Evolutionary conservation across 1,284 basidiomycete genomes (phyloP), one percentile per base, ranked within the genome.

Genomic region (Rugosomyces carneus): DNA sequence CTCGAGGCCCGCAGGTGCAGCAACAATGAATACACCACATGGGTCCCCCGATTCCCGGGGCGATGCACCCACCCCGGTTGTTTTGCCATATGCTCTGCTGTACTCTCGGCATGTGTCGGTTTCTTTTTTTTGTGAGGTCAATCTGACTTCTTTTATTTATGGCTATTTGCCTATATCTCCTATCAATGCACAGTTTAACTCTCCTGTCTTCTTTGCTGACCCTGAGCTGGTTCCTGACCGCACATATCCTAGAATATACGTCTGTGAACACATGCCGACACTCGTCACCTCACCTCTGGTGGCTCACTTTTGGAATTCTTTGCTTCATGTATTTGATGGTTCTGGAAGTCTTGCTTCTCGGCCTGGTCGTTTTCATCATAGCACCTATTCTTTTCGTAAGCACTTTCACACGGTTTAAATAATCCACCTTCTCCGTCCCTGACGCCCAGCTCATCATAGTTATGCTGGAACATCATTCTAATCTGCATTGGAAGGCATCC

Each of bases 221-320:
- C n/a, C 59, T 89, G 10, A 77, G 73, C 45, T 90, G 87, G 85
- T 89, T 89, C 58, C 59, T 89, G 13, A 80, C 79, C 15, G 83
- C 86, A 6, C 84, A 90, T 57, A 81, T 89, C 23, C 67, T 90
- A 47, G 74, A 80, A 49, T 89, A 88, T 56, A 84, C 82, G 10
- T 83, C 84, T 8, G 66, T 86, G 24, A 70, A 80, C 53, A 76
- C 78, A 9, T 90, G 87, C 51, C 80, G 86, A 16, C 63, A 71
- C 48, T 70, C 80, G 0, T 76, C 86, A 6, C 87, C 87, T 4
- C 82, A 89, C 54, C 65, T 90, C 26, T 90, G 87, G 87, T 90
- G 84, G 84, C 73, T 89, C 34, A 78, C 76, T 27, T 89, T 90
- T 60, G 80, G 76, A 29, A 79, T 90, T 51, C 66, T 89, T n/a